phyloP scores from a whole-genome alignment of 1,284 basidiomycete species.

The Ustilago sp. region DNA sequence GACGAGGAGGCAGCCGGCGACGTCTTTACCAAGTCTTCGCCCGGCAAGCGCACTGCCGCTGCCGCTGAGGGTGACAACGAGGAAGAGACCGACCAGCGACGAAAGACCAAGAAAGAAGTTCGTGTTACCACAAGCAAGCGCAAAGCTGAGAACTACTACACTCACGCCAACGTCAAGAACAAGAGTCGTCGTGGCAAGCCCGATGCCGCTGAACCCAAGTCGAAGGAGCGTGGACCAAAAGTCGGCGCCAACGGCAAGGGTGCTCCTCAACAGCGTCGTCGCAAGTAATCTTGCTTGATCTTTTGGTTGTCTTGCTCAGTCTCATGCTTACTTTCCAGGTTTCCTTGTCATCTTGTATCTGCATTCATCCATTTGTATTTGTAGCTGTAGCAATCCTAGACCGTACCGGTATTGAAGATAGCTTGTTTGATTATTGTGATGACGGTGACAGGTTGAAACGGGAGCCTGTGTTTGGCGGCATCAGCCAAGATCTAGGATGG shows the following conservation, averaged over 20 bases:
- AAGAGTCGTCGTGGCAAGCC: conserved; percentile 71
- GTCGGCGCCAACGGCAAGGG: conserved; percentile 63
- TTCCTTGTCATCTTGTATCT: conserved; percentile 2
- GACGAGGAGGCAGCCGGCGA: conserved; percentile 63
- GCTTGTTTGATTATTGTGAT: neutral
- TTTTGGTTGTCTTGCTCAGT: neutral
- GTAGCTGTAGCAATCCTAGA: conserved; percentile 20
- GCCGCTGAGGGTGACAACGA: conserved; percentile 60
- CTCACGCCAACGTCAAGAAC: conserved; percentile 70
- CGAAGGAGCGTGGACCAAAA: conserved; percentile 57
- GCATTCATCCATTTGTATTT: conserved; percentile 14
- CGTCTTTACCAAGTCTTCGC: conserved; percentile 39
- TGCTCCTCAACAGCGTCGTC: conserved; percentile 40
- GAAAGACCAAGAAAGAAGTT: conserved; percentile 55
- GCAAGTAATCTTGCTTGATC: conserved; percentile 22
- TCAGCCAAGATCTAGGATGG: no score
- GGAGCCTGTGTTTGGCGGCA: no score
- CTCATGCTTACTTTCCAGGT: neutral
- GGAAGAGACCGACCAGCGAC: conserved; percentile 29
- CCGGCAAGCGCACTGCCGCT: conserved; percentile 52
- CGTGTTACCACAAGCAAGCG: conserved; percentile 72
- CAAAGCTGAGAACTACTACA: conserved; percentile 91
- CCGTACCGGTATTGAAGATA: neutral
- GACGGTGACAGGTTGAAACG: neutral
- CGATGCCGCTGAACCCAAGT: conserved; percentile 39